A percentile compares a stretch with the other conserved stretches of the same genome.
Conservation (phyloP, 2,329 filamentous ascomycete species). For the Cylindrodendrum hubeiense region DNA sequence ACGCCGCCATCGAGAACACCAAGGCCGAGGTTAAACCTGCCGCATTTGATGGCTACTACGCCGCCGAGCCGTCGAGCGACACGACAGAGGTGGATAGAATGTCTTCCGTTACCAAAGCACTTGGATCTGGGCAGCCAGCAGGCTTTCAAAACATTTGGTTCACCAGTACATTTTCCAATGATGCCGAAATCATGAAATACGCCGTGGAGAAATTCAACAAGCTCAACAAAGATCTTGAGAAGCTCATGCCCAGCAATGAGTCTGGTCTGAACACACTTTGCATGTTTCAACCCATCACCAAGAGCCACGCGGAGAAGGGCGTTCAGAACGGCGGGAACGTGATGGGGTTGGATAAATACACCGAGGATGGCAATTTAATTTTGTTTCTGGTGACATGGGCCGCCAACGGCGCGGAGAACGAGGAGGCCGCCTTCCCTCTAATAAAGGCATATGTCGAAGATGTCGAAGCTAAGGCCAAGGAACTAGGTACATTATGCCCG, state of each 20-base stretch:
- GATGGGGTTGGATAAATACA: slow-evolving; percentile 49
- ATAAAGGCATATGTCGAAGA: slow-evolving; percentile 50
- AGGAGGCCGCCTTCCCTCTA: slow-evolving; percentile 50
- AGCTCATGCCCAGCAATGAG: slow-evolving; percentile 35
- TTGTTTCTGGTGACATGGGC: slow-evolving; percentile 49
- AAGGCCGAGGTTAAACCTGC: slow-evolving; percentile 40
- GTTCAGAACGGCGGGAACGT: slow-evolving; percentile 49
- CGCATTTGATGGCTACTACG: slow-evolving; percentile 48
- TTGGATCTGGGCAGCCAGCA: slow-evolving; percentile 45
- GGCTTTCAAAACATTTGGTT: slow-evolving; percentile 52
- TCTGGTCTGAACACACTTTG: slow-evolving; percentile 47
- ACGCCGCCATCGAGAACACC: slow-evolving; percentile 49
- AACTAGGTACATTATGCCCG: slow-evolving; percentile 41
- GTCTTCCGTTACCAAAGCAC: slow-evolving; percentile 46
- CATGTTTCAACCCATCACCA: slow-evolving; percentile 50
- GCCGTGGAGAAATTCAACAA: slow-evolving; percentile 47
- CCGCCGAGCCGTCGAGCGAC: slow-evolving; percentile 39
- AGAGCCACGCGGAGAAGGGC: slow-evolving; percentile 47
- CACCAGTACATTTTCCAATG: slow-evolving; percentile 51
- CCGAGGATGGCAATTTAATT: slow-evolving; percentile 44
- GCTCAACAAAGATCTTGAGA: slow-evolving; percentile 44
- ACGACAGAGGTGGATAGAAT: slow-evolving; percentile 45
- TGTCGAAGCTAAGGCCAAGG: slow-evolving; percentile 43
- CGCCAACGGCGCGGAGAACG: slow-evolving; percentile 49
- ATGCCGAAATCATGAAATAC: slow-evolving; percentile 49